These are phyloP conservation scores for Penicillium steckii DNA, from an alignment of 495 filamentous ascomycete genomes.

Conservation along the genomic window DNA sequence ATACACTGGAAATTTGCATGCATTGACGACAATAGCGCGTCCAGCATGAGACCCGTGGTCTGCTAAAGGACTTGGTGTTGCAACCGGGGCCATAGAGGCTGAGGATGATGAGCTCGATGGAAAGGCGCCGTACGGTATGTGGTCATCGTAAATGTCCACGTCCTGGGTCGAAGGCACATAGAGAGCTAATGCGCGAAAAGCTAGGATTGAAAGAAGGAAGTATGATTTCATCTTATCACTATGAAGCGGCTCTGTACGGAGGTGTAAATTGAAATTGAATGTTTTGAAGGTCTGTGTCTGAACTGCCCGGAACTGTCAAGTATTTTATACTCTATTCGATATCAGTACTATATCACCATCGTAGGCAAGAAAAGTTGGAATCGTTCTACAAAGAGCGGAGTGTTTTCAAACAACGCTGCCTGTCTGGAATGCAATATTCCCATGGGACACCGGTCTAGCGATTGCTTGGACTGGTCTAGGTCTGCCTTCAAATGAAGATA, in stretches of 20 bases:
- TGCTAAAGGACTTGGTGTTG: neutral
- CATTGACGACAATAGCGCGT: conserved; percentile 49
- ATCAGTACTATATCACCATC: too few species aligned
- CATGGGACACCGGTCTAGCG: neutral
- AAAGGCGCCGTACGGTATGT: conserved; percentile 7
- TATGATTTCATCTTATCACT: conserved; percentile 8
- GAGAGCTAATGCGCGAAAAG: conserved; percentile 9
- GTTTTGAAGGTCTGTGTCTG: too few species aligned
- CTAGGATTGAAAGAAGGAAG: neutral
- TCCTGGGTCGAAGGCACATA: conserved; percentile 1
- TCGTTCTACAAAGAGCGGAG: too few species aligned
- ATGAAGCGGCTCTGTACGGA: too few species aligned
- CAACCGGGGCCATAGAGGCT: neutral
- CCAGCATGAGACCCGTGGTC: conserved; percentile 31
- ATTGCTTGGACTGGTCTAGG: neutral
- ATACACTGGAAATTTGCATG: conserved; percentile 46
- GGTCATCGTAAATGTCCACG: neutral
- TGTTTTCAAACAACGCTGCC: neutral
- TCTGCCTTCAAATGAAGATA: neutral
- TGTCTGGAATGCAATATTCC: conserved; percentile 8
- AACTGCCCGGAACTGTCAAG: too few species aligned
- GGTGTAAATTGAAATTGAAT: too few species aligned
- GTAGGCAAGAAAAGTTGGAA: too few species aligned
- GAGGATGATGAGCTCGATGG: conserved; percentile 6
- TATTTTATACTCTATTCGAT: too few species aligned